Conservation (phyloP, 2,329 filamentous ascomycete species). For the Sporothrix euskadiensis region DNA sequence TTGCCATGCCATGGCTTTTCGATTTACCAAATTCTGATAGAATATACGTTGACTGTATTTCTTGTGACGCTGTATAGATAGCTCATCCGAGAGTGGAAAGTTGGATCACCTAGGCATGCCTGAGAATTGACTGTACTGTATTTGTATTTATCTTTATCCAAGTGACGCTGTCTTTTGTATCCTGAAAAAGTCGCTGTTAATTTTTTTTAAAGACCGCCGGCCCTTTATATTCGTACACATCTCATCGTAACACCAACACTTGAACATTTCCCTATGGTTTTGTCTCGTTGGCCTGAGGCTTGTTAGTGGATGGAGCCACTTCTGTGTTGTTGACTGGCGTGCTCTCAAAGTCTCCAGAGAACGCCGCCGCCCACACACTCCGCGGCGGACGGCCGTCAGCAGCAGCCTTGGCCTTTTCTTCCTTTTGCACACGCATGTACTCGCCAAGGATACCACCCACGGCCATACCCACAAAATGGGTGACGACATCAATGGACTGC, state of each 20-base stretch:
- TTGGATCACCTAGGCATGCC: no score
- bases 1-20: not conserved
- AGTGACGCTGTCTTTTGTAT: not conserved
- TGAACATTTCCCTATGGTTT: not conserved
- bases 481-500: slow-evolving; percentile 52
- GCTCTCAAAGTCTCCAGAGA: not conserved
- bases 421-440: slow-evolving; percentile 39
- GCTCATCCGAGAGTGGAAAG: no score
- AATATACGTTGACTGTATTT: not conserved
- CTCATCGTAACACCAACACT: not conserved
- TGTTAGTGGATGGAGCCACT: not conserved
- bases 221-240: slow-evolving; percentile 16
- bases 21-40: not conserved
- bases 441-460: slow-evolving; percentile 49
- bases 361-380: slow-evolving; percentile 19
- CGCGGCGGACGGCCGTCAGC: slow-evolving; percentile 26
- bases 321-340: no score
- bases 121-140: not conserved
- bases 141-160: not conserved
- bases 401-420: slow-evolving; percentile 33
- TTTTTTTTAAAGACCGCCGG: not conserved
- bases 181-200: not conserved
- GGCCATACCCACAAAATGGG: slow-evolving; percentile 55
- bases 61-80: not conserved
- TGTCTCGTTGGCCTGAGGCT: not conserved